phyloP scores from a whole-genome alignment of 1,284 basidiomycete genomes.

The Ustilago nuda region DNA sequence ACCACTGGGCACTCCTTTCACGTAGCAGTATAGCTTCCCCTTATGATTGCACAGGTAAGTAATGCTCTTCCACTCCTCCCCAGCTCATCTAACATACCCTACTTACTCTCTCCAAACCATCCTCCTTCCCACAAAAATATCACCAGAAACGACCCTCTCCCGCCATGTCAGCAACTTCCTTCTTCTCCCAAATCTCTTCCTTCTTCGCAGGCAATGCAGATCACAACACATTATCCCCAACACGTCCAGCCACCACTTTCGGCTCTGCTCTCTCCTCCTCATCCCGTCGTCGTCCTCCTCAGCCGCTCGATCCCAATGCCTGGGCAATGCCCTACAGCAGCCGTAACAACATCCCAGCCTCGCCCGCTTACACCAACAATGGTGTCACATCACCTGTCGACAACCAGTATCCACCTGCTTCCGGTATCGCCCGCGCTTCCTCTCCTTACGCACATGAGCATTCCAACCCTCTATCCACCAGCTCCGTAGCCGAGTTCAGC shows the following conservation, averaged over 20 bases:
- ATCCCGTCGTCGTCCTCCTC: slow-evolving; percentile 50
- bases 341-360: slow-evolving; percentile 35
- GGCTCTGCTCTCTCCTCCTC: slow-evolving; percentile 42
- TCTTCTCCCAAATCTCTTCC: slow-evolving; percentile 62
- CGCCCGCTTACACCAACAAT: slow-evolving; percentile 28
- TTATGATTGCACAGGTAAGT: slow-evolving; percentile 35
- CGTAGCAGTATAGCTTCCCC: not conserved
- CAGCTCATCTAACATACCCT: not conserved
- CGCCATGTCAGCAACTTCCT: slow-evolving; percentile 43
- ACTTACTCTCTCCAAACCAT: not conserved
- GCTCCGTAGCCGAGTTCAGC: slow-evolving; percentile 57
- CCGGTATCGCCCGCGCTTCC: slow-evolving; percentile 31
- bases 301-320: slow-evolving; percentile 40
- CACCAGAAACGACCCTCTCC: slow-evolving; percentile 38
- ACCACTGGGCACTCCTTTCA: not conserved
- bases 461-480: slow-evolving; percentile 32
- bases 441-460: slow-evolving; percentile 35
- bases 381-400: slow-evolving; percentile 27
- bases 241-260: slow-evolving; percentile 42
- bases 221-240: slow-evolving; percentile 1
- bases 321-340: slow-evolving; percentile 60
- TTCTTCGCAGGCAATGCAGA: slow-evolving; percentile 49
- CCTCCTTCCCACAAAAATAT: not conserved
- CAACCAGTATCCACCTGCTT: slow-evolving; percentile 41
- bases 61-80: not conserved